These are phyloP conservation scores for Globisporangium nunn DNA, from an alignment of 352 stramenopile genomes.

Conservation along the genomic window DNA sequence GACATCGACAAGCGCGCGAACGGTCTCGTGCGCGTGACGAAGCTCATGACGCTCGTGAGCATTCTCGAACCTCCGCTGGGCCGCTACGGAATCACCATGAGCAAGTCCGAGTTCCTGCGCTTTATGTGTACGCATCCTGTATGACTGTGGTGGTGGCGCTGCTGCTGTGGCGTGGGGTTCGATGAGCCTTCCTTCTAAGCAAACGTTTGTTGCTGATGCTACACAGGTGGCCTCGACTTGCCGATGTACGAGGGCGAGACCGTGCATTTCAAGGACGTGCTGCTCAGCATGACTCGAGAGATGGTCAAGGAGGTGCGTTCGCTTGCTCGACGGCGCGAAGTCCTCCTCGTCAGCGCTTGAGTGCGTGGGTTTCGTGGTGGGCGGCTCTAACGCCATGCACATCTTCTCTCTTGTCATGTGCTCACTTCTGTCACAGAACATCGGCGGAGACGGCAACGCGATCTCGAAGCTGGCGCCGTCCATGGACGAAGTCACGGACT, in stretches of 20 bases:
- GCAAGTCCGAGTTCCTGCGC: slow-evolving; percentile 40
- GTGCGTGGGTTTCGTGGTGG: too few species aligned
- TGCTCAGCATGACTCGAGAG: slow-evolving; percentile 70
- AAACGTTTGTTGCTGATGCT: neutral
- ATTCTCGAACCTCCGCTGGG: slow-evolving; percentile 75
- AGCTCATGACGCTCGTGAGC: slow-evolving; percentile 72
- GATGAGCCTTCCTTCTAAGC: too few species aligned
- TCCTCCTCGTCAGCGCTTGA: too few species aligned
- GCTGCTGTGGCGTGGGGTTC: too few species aligned
- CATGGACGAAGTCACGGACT: slow-evolving; percentile 23
- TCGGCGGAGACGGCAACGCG: slow-evolving; percentile 27
- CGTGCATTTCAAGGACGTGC: slow-evolving; percentile 85
- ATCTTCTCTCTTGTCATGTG: too few species aligned
- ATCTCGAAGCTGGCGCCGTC: slow-evolving; percentile 36
- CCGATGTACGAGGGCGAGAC: slow-evolving; percentile 76
- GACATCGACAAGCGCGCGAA: slow-evolving; percentile 86
- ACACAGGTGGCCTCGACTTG: slow-evolving; percentile 55
- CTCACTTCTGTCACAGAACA: slow-evolving; percentile 12
- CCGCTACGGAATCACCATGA: slow-evolving; percentile 29
- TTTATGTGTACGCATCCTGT: slow-evolving; percentile 41
- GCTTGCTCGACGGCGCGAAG: neutral
- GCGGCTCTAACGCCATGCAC: too few species aligned
- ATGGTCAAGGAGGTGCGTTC: slow-evolving; percentile 67
- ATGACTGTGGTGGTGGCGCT: slow-evolving; percentile 1
- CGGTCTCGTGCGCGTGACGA: slow-evolving; percentile 69